Evolutionary conservation across 129 eudicot species (phyloP).

Genomic region (Silybum marianum): DNA sequence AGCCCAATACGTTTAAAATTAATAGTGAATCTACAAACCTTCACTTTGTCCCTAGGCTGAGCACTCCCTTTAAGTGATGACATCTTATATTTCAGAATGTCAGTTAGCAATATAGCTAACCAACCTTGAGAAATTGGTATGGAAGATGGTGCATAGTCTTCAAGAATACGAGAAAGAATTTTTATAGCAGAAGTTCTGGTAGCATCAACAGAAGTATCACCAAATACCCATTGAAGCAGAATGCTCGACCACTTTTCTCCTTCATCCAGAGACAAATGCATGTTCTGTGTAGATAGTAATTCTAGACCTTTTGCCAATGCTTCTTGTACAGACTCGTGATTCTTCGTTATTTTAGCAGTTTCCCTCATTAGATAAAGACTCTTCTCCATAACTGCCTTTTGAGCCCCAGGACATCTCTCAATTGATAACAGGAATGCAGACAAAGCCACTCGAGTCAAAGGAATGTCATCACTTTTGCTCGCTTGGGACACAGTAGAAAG

Average conservation of each 20-base stretch:
- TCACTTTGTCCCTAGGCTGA: slow-evolving; percentile 75
- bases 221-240: slow-evolving; percentile 84
- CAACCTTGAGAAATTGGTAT: slow-evolving; percentile 95
- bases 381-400: slow-evolving; percentile 72
- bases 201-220: slow-evolving; percentile 51
- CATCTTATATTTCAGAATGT: slow-evolving; percentile 54
- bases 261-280: slow-evolving; percentile 83
- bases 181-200: slow-evolving; percentile 73
- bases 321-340: slow-evolving; percentile 78
- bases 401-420: slow-evolving; percentile 69
- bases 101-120: slow-evolving; percentile 77
- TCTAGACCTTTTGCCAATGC: slow-evolving; percentile 83
- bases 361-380: slow-evolving; percentile 86
- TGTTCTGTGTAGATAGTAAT: slow-evolving; percentile 56
- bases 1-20: not conserved
- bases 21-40: slow-evolving; percentile 51
- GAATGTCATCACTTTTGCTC: slow-evolving; percentile 73
- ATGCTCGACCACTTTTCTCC: slow-evolving; percentile 84
- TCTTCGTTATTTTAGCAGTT: slow-evolving; percentile 64
- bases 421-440: slow-evolving; percentile 84
- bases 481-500: slow-evolving; percentile 88
- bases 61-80: slow-evolving; percentile 53
- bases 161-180: slow-evolving; percentile 75
- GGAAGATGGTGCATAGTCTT: slow-evolving; percentile 82
- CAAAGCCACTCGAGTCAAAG: slow-evolving; percentile 81